These are phyloP conservation scores for Narthecium ossifragum DNA, from an alignment of 106 monocot species.

Conservation along the genomic window DNA sequence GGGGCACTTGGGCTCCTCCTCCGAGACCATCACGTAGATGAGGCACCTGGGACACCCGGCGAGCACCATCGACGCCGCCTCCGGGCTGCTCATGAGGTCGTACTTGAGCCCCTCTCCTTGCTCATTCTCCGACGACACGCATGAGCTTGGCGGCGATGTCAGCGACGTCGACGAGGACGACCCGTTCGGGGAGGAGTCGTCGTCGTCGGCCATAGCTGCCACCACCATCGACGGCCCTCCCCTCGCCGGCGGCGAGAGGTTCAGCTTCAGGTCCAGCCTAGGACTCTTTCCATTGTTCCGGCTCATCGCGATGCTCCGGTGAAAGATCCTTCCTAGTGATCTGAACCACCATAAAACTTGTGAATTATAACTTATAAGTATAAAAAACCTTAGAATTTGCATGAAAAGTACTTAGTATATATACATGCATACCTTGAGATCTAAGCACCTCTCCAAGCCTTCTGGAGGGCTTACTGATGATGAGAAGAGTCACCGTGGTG, in stretches of 20 bases:
- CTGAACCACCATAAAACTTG: no score
- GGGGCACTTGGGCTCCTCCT: constrained; percentile 22
- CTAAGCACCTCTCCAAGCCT: background rate
- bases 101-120: background rate
- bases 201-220: background rate
- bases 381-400: no score
- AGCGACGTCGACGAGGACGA: constrained; percentile 8
- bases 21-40: constrained; percentile 16
- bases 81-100: constrained; percentile 9
- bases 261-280: constrained; percentile 9
- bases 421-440: constrained; percentile 2
- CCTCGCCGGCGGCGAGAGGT: background rate
- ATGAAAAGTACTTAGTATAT: background rate
- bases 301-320: constrained; percentile 1
- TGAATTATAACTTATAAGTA: no score
- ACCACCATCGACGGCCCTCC: constrained; percentile 2
- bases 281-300: constrained; percentile 10
- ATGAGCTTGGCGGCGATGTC: constrained; percentile 17
- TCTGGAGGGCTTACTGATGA: background rate
- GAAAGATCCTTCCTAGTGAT: no score
- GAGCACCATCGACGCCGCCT: constrained; percentile 16
- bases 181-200: background rate
- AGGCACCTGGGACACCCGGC: constrained; percentile 15
- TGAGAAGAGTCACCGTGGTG: background rate
- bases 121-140: constrained; percentile 11